Conservation (phyloP, 179 eudicot genomes). For the Actinidia chinensis region DNA sequence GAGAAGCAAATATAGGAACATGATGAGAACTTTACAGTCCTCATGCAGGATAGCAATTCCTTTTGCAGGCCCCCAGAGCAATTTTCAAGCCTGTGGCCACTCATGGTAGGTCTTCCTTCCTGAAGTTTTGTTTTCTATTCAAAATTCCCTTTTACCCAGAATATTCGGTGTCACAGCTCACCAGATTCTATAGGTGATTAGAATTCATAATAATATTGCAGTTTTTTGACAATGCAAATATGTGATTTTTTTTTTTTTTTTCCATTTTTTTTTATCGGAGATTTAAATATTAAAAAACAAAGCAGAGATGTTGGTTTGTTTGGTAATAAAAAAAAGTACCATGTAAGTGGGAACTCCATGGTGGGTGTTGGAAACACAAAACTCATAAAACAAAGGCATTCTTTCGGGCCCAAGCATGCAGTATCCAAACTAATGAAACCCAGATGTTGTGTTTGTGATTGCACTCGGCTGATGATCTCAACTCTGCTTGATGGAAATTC, state of each 20-base stretch:
- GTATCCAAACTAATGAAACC: constrained; percentile 93
- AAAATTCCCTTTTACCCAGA: constrained; percentile 13
- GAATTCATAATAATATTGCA: too few relatives aligned
- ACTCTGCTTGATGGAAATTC: constrained; percentile 99
- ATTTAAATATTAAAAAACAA: neutral
- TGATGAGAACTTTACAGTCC: constrained; percentile 75
- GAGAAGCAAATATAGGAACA: neutral
- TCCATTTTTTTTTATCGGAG: too few relatives aligned
- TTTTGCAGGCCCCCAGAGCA: constrained; percentile 90
- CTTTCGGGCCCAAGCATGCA: constrained; percentile 70
- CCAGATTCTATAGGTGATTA: too few relatives aligned
- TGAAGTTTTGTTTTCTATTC: constrained; percentile 28
- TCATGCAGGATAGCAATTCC: constrained; percentile 95
- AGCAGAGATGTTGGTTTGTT: neutral
- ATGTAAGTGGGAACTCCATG: constrained; percentile 89
- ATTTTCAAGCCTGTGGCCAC: constrained; percentile 72
- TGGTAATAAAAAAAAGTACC: constrained; percentile 48
- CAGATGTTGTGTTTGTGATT: constrained; percentile 96
- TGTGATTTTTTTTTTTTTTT: too few relatives aligned
- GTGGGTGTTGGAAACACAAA: constrained; percentile 82
- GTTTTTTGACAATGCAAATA: too few relatives aligned
- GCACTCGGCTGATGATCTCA: constrained; percentile 93
- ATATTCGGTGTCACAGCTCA: too few relatives aligned
- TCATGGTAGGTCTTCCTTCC: constrained; percentile 76
- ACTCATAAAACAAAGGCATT: constrained; percentile 91